Conservation (phyloP, 345 rosid genomes). For the Eutrema yunnanense region DNA sequence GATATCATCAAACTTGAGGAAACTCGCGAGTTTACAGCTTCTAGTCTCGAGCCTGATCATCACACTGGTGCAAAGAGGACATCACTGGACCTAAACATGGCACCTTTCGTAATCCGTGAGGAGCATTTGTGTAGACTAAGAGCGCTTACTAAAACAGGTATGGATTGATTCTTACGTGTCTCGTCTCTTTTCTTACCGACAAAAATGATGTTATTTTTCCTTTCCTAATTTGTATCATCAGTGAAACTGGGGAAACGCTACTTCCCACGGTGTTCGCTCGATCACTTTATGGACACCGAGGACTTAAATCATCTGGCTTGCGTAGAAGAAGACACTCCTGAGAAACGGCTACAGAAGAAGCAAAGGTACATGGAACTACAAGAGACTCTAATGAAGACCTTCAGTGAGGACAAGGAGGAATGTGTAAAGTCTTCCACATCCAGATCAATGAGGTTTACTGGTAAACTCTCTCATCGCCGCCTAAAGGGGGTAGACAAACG, state of each 20-base stretch:
- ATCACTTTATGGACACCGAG: constrained; percentile 64
- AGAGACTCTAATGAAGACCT: constrained; percentile 53
- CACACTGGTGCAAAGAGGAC: constrained; percentile 33
- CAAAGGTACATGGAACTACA: constrained; percentile 57
- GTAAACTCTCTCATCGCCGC: constrained; percentile 18
- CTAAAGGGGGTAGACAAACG: neutral
- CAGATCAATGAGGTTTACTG: neutral
- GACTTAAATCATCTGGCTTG: constrained; percentile 53
- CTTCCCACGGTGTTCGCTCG: constrained; percentile 76
- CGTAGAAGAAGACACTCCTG: constrained; percentile 45
- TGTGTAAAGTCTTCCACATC: constrained; percentile 41
- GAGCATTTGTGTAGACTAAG: constrained; percentile 59
- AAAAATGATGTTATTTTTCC: neutral
- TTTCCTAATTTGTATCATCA: constrained; percentile 17
- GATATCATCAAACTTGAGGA: constrained; percentile 59
- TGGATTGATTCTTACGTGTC: neutral
- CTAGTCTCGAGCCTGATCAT: constrained; percentile 33
- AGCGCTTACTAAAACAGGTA: constrained; percentile 76
- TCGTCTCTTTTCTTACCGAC: neutral
- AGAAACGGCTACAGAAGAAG: constrained; percentile 45
- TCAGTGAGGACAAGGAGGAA: constrained; percentile 58
- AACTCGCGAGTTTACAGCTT: constrained; percentile 57
- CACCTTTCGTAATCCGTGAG: constrained; percentile 60
- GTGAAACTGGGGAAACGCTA: constrained; percentile 74
- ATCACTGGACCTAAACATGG: constrained; percentile 54